Conservation (phyloP, 192 early-diverging fungal species). For the Coemansia sp. region DNA sequence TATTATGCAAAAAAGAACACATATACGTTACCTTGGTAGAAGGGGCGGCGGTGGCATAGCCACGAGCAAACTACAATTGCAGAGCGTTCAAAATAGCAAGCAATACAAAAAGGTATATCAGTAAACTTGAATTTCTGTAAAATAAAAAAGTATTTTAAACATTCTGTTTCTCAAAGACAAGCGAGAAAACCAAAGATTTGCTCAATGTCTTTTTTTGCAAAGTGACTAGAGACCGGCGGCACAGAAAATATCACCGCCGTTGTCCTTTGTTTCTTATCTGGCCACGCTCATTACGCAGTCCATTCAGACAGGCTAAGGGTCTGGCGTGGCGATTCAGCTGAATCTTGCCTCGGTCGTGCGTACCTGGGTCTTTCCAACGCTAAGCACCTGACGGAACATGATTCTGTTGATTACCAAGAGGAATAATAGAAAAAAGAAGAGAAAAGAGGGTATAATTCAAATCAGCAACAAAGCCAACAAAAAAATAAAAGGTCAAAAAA, state of each 20-base stretch:
- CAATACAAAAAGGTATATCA: not conserved
- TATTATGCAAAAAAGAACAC: not conserved
- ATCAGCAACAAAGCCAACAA: constrained; percentile 3
- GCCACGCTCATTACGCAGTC: not conserved
- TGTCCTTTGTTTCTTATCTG: not conserved
- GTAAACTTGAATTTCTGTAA: not conserved
- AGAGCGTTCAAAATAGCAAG: not conserved
- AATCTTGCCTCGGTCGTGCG: not conserved
- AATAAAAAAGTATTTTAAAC: too few relatives aligned
- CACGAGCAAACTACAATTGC: constrained; percentile 57
- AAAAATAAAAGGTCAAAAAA: not conserved
- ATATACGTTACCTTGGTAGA: constrained; percentile 51
- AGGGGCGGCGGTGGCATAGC: constrained; percentile 58
- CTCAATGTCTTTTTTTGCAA: too few relatives aligned
- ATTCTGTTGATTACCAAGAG: not conserved
- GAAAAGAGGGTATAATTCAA: not conserved
- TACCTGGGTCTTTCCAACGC: constrained; percentile 54
- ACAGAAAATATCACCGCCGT: too few relatives aligned
- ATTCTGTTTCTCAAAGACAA: too few relatives aligned
- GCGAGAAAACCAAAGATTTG: too few relatives aligned
- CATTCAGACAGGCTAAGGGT: not conserved
- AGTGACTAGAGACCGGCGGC: too few relatives aligned
- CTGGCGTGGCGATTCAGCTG: not conserved
- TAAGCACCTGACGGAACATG: constrained; percentile 50
- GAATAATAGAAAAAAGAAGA: not conserved